Base-by-base conservation (phyloP, 495 filamentous ascomycete genomes). In the Aspergillus wentii region DNA sequence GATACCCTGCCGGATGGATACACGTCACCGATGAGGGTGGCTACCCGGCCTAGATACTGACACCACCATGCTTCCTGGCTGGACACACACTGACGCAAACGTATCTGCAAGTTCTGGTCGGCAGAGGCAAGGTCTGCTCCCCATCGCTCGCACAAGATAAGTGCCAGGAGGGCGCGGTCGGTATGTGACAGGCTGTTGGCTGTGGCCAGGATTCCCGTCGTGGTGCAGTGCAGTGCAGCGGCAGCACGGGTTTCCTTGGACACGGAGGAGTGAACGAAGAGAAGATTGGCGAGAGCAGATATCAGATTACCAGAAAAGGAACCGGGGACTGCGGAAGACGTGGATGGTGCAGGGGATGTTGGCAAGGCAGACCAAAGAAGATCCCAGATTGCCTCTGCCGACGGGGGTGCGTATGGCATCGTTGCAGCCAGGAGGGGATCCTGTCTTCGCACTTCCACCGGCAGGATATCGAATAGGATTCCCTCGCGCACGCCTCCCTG, bases 401-500 rank as follows among this genome's bases (percentile, higher is more conserved):
- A 68, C 2, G 53, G 52, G 15, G 62, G 58, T 5, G 74, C 74
- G 35, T 66, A 73, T 0, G 74, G 60, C 3, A 57, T 46, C 3
- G 74, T 83, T 3, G 75, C 79, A 13, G 72, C 68, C n/a, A 75
- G 44, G n/a, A 92, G 55, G 1, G 89, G 85, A 51, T 80, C 65
- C 46, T 74, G 69, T 14, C 75, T 69, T 22, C 82, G 74, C 13
- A 83, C 56, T 3, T 62, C 49, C 10, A 49, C 30, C 0, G 75
- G 65, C 15, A 95, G 68, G 20, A 66, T 76, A 57, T 80, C 74
- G 59, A 82, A 87, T 21, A 92, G 61, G 8, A 79, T 77, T 0
- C 88, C 88, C 56, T 94, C 88, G 14, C 88, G 72, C 39, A 94
- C 86, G 4, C 88, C 88, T 14, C 77, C 88, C 49, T 85, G 79